Conservation (phyloP, 106 monocot genomes). For the Dendrobium huoshanense region DNA sequence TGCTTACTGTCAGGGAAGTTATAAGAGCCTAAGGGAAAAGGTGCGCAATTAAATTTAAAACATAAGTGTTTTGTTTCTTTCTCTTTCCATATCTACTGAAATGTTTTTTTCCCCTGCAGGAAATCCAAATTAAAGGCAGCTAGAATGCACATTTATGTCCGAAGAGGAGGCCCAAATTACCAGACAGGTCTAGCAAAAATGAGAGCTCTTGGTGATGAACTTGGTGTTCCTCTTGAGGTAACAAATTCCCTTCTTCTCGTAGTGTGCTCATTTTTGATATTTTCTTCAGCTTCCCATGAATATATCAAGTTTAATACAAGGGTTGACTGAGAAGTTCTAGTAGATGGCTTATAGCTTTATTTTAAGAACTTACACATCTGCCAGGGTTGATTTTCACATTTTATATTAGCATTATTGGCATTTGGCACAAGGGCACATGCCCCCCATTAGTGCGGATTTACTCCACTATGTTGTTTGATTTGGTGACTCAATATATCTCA, state of each 20-base stretch:
- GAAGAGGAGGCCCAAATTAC: constrained; percentile 87
- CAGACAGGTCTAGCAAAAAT: constrained; percentile 83
- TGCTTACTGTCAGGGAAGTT: constrained; percentile 78
- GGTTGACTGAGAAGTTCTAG: no score
- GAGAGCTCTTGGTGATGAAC: constrained; percentile 59
- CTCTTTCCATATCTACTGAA: background rate
- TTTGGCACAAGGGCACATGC: no score
- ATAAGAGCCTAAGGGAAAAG: constrained; percentile 90
- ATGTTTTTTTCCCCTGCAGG: constrained; percentile 23
- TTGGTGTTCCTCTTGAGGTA: constrained; percentile 81
- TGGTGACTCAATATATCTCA: no score
- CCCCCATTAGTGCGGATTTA: no score
- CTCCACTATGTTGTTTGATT: no score
- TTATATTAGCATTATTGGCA: no score
- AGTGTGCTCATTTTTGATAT: background rate
- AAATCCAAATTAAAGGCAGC: constrained; percentile 78
- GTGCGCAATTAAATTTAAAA: constrained; percentile 13
- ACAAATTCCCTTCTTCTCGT: background rate
- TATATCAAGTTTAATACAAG: no score
- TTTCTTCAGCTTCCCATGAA: background rate
- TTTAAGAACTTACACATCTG: no score
- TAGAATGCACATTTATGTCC: constrained; percentile 78
- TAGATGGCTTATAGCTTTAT: no score
- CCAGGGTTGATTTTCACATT: no score
- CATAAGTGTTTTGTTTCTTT: background rate